Evolutionary conservation across 495 filamentous ascomycete genomes (phyloP).

Genomic region (Lasiosphaeria ovina): DNA sequence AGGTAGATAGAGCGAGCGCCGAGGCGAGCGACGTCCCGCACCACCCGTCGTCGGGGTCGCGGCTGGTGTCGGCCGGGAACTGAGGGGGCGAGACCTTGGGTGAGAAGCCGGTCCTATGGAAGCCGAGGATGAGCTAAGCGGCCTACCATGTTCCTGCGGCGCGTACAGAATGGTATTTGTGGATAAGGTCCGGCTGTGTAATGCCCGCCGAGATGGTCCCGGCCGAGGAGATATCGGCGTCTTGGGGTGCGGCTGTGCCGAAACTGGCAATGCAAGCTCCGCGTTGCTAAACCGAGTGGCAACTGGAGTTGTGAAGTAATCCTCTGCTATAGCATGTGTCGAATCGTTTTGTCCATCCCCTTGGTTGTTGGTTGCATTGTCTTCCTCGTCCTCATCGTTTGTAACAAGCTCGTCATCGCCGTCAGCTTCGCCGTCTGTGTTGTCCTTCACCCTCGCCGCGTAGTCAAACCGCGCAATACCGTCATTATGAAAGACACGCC

Average conservation of each 20-base stretch:
- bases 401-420: conserved; percentile 90
- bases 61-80: conserved; percentile 36
- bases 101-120: conserved; percentile 33
- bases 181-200: conserved; percentile 65
- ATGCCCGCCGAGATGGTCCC: conserved; percentile 30
- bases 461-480: conserved; percentile 29
- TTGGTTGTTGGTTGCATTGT: conserved; percentile 32
- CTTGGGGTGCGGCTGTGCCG: conserved; percentile 23
- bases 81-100: conserved; percentile 31
- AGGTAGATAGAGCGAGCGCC: conserved; percentile 39
- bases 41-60: conserved; percentile 37
- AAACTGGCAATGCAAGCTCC: conserved; percentile 19
- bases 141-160: conserved; percentile 42
- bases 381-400: conserved; percentile 60
- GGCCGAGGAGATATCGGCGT: conserved; percentile 32
- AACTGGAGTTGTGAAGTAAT: conserved; percentile 49
- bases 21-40: conserved; percentile 49
- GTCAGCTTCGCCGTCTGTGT: conserved; percentile 78
- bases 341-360: conserved; percentile 9
- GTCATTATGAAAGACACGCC: conserved; percentile 18
- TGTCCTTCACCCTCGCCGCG: conserved; percentile 36
- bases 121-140: conserved; percentile 50
- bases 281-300: conserved; percentile 28
- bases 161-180: conserved; percentile 77
- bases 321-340: conserved; percentile 34